Conservation (phyloP, 257 asterid genomes). For the Salvia miltiorrhiza region DNA sequence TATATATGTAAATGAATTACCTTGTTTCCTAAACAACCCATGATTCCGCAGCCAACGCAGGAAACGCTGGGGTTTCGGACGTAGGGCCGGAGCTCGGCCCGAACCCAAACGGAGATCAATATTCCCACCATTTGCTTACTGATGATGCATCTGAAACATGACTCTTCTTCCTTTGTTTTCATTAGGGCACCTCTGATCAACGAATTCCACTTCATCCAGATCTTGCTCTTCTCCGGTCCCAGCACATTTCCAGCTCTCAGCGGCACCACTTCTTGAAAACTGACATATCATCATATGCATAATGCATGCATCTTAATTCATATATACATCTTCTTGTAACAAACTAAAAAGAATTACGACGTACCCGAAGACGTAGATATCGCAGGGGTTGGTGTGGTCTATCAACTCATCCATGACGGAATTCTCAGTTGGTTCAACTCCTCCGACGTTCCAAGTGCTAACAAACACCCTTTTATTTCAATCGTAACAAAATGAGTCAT, state of each 20-base stretch:
- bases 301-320: too few species aligned
- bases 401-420: constrained; percentile 12
- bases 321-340: too few species aligned
- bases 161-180: neutral
- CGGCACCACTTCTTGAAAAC: constrained; percentile 77
- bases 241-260: constrained; percentile 44
- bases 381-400: constrained; percentile 17
- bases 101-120: constrained; percentile 58
- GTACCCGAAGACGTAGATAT: constrained; percentile 26
- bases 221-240: constrained; percentile 40
- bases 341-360: too few species aligned
- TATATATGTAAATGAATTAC: constrained; percentile 29
- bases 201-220: constrained; percentile 49
- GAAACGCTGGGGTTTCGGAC: constrained; percentile 51
- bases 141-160: constrained; percentile 43
- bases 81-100: constrained; percentile 39
- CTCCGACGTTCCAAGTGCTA: constrained; percentile 31
- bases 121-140: constrained; percentile 75
- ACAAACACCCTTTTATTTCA: constrained; percentile 13
- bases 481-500: neutral
- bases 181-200: constrained; percentile 40
- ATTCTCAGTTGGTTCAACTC: constrained; percentile 12
- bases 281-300: neutral
- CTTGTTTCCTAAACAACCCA: constrained; percentile 72
- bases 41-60: constrained; percentile 65